These are phyloP conservation scores for Canavalia gladiata DNA, from an alignment of 306 rosid genomes.

Conservation along the genomic window DNA sequence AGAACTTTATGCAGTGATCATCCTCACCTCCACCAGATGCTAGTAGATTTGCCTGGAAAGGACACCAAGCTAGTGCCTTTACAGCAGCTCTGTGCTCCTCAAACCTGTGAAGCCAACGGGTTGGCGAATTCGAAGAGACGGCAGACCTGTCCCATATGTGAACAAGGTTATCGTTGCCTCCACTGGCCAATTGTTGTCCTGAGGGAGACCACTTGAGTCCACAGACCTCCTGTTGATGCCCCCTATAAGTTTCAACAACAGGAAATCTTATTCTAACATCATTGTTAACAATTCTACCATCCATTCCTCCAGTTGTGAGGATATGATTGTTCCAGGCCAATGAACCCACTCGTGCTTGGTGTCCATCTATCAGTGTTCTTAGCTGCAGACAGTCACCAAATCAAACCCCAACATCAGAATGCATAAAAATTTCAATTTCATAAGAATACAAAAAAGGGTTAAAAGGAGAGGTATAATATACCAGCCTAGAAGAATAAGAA, in stretches of 20 bases:
- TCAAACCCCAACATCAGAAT: conserved; percentile 9
- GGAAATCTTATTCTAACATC: conserved; percentile 80
- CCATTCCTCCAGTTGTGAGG: conserved; percentile 86
- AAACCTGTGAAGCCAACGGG: conserved; percentile 82
- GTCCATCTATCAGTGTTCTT: conserved; percentile 71
- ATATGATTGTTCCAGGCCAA: conserved; percentile 82
- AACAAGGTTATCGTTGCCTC: conserved; percentile 82
- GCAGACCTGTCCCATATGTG: conserved; percentile 76
- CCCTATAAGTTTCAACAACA: conserved; percentile 74
- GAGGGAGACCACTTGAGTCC: conserved; percentile 87
- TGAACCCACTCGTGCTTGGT: conserved; percentile 72
- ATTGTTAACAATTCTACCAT: conserved; percentile 68
- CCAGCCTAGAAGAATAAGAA: conserved; percentile 61
- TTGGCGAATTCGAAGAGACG: conserved; percentile 64
- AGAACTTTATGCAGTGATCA: conserved; percentile 76
- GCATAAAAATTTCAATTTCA: neutral
- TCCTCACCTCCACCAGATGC: conserved; percentile 81
- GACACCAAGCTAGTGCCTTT: conserved; percentile 90
- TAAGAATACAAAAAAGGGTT: neutral
- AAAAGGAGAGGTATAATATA: neutral
- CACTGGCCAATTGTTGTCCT: conserved; percentile 80
- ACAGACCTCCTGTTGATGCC: conserved; percentile 79
- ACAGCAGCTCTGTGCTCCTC: conserved; percentile 79
- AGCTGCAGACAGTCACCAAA: conserved; percentile 56
- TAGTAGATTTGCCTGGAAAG: conserved; percentile 77